Base-by-base conservation (phyloP, 768 basidiomycete species). In the Mycena rebaudengoi region DNA sequence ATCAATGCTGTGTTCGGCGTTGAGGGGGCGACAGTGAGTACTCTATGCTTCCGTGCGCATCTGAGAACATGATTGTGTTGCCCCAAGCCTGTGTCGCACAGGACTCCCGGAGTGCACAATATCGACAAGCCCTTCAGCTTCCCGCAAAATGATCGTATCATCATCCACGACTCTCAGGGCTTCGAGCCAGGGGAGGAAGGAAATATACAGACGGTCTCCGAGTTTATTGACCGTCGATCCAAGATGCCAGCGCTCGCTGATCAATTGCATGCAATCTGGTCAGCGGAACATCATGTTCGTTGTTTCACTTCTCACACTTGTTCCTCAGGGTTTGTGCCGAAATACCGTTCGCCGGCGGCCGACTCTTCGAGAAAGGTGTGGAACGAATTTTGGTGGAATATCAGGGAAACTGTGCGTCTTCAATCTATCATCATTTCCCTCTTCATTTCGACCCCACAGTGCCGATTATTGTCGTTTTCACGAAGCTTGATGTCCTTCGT, bases 181-280 rank as follows among this genome's bases (percentile, higher is more conserved):
- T 55, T 55, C 54, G 54, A 55, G 40, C 6, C 20, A 28, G 54
- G 53, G 14, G 53, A 54, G 40, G 54, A 55, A 20, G 54, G 12
- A 33, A 55, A 55, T 45, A 45, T 55, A 23, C 3, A 45, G 16
- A 55, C 3, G 18, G 55, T 56, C 32, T n/a, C 16, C 45, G 45
- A 57, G 18, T 57, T 57, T 37, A 57, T 57, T 20, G 44, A 48
- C 14, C 44, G 33, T 16, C 55, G 55, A 46, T 57, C 55, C 33
- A 48, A 57, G 55, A 48, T 46, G 55, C 45, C 44, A 28, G 55
- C 55, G 55, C 55, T 57, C 12, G 44, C 5, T 14, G 55, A 57
- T n/a, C 51, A 39, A 52, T 39, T 52, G 12, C 37, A 52, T 3
- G 51, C 51, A n/a, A 52, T 52, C 35, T 40, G 51, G 51, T 52